A percentile compares a stretch with the other conserved stretches of the same genome.
These are phyloP conservation scores for Trichocomaceae sp. DNA, from an alignment of 2,329 filamentous ascomycete genomes.

Conservation along the genomic window DNA sequence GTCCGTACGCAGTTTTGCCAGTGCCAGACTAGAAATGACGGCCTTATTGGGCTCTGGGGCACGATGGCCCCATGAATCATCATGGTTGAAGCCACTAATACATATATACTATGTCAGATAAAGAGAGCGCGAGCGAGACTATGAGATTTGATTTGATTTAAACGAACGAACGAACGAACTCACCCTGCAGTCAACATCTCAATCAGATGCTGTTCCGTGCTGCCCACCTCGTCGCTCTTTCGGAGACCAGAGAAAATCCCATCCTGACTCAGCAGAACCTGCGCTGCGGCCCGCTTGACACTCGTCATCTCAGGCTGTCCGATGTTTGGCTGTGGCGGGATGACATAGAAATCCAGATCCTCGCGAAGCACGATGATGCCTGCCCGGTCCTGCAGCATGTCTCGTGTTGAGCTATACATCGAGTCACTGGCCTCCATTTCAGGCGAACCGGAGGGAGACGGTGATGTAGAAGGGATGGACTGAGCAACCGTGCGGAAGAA, in stretches of 20 bases:
- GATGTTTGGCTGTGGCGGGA: slow-evolving; percentile 79
- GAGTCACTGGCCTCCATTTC: slow-evolving; percentile 64
- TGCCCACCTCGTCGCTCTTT: slow-evolving; percentile 91
- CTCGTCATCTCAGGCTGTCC: slow-evolving; percentile 87
- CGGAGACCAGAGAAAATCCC: slow-evolving; percentile 95
- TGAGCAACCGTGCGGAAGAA: slow-evolving; percentile 96
- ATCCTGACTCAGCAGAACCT: slow-evolving; percentile 77
- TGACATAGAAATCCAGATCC: slow-evolving; percentile 95
- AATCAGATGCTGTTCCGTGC: slow-evolving; percentile 95
- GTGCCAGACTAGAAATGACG: slow-evolving; percentile 91
- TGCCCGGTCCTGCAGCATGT: slow-evolving; percentile 79
- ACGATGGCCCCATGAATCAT: slow-evolving; percentile 91
- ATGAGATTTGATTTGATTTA: background rate
- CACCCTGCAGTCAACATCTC: slow-evolving; percentile 99
- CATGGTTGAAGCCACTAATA: slow-evolving; percentile 87
- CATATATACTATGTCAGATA: slow-evolving; percentile 6
- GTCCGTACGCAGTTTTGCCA: slow-evolving; percentile 87
- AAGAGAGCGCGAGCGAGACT: background rate
- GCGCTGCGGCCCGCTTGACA: slow-evolving; percentile 85
- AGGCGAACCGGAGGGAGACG: slow-evolving; percentile 59
- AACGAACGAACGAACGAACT: too few species aligned
- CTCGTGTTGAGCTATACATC: slow-evolving; percentile 60
- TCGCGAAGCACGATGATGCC: slow-evolving; percentile 96
- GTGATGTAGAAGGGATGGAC: slow-evolving; percentile 67
- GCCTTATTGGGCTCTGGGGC: slow-evolving; percentile 98